Evolutionary conservation across 371 early-diverging fungal species (phyloP), one percentile per base, ranked within the genome.

Genomic region (Mortierella sp.): DNA sequence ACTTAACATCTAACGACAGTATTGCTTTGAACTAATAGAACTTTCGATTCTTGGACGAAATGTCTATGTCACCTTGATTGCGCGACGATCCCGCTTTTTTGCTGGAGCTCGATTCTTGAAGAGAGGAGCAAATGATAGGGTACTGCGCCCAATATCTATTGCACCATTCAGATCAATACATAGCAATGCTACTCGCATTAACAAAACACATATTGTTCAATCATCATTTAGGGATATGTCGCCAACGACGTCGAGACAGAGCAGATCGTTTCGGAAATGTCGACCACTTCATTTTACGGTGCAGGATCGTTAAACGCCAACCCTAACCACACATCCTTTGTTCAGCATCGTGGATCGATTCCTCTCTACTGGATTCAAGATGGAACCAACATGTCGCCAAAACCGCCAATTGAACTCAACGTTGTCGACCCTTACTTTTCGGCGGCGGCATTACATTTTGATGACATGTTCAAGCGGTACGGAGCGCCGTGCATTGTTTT

Each of bases 161-260:
- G 9, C 54, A 8, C 38, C 54, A 1, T 73, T 19, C 38, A 31
- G 13, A 6, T 2, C 2, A 11, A 11, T 42, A 71, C 0, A 71
- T 14, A 24, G 16, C 13, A 3, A 11, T 70, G 8, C n/a, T n/a
- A n/a, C n/a, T n/a, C n/a, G n/a, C n/a, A n/a, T 38, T 55, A 10
- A 55, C 38, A 26, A 21, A 73, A 19, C 73, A 2, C 21, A 58
- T 31, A 50, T 9, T 48, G 9, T 52, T 44, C 42, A 7, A 21
- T 21, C 11, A 19, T 16, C 14, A 42, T 42, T 31, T 78, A 96
- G 90, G 98, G 99, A 0, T 96, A 95, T 90, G 98, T 98, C 8
- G 99, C 99, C 5, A 99, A 99, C 89, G 99, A 99, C 79, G 99
- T 99, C 8, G 99, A 99, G 88, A 99, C 99, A 0, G 99, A 99